A percentile compares a stretch with the other conserved stretches of the same genome.
Conservation (phyloP, 2,329 filamentous ascomycete genomes). For the Acrocalymma vagum region DNA sequence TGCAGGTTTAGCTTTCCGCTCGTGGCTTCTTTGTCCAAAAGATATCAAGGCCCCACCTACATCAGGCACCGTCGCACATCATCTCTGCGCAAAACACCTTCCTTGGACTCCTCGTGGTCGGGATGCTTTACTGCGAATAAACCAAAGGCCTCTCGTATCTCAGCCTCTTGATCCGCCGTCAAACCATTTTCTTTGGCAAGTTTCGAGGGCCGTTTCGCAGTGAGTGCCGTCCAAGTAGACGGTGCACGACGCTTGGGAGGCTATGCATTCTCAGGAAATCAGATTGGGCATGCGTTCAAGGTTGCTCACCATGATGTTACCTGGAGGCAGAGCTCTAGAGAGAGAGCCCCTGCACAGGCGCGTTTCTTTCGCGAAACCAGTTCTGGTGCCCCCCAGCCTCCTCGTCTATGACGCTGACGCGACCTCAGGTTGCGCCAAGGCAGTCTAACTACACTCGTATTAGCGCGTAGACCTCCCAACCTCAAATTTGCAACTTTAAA, state of each 20-base stretch:
- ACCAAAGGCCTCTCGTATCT: conserved; percentile 89
- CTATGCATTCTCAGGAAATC: conserved; percentile 15
- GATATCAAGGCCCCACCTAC: conserved; percentile 49
- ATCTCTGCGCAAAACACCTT: conserved; percentile 51
- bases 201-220: conserved; percentile 73
- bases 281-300: conserved; percentile 26
- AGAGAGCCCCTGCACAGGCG: not conserved
- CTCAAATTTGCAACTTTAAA: too few species aligned
- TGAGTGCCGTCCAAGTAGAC: conserved; percentile 24
- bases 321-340: too few species aligned
- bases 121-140: conserved; percentile 68
- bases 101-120: conserved; percentile 74
- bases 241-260: conserved; percentile 39
- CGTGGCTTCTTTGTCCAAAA: not conserved
- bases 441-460: too few species aligned
- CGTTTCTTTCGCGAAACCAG: not conserved
- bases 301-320: conserved; percentile 4
- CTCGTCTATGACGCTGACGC: too few species aligned
- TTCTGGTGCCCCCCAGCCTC: too few species aligned
- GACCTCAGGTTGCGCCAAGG: conserved; percentile 1
- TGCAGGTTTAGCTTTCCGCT: conserved; percentile 1
- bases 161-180: conserved; percentile 81
- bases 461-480: too few species aligned
- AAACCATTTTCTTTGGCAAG: conserved; percentile 93
- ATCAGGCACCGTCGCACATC: conserved; percentile 59